Evolutionary conservation across 495 filamentous ascomycete genomes (phyloP), one percentile per base, ranked within the genome.

Genomic region (Penicillium herquei): DNA sequence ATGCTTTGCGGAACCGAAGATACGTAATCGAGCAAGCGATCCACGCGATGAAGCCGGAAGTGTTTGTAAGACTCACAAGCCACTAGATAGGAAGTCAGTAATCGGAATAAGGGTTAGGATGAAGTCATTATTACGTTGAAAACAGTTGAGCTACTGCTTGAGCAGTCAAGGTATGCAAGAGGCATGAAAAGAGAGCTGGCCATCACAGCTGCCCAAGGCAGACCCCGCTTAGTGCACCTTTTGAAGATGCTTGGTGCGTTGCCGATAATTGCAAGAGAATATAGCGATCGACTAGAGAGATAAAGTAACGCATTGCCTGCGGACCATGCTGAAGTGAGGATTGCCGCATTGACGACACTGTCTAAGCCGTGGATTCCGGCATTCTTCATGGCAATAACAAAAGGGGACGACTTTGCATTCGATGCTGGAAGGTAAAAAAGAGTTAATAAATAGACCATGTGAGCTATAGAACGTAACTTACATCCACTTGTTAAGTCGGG

Each of bases 291-390:
- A 7, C 81, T 84, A 16, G 83, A 84, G 5, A 84, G 87, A 70
- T 88, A 92, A 50, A 90, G 76, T 74, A 86, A 89, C 2, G 86
- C 81, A 62, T 91, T 92, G 33, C 81, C 87, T 2, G 83, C 76
- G 4, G 84, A 87, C 56, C 79, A 78, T 11, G 84, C 85, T 0
- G 83, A 82, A 44, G 76, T 85, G 34, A 90, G 65, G 40, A 89
- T 81, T 7, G 83, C 80, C 9, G 81, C 87, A 73, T 91, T 92
- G 73, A 92, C 83, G 48, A 91, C 81, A 55, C 80, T 78, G 18
- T 80, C 81, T 4, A 91, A 75, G 10, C 76, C 77, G 26, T 70
- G 70, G 58, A 92, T 85, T 6, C 81, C 75, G 4, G 87, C 85
- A 18, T 79, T 71, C 58, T 67, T 66, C 49, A 84, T 80, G 2